phyloP scores from a whole-genome alignment of 2,329 filamentous ascomycete genomes.

The Cytospora piceae region DNA sequence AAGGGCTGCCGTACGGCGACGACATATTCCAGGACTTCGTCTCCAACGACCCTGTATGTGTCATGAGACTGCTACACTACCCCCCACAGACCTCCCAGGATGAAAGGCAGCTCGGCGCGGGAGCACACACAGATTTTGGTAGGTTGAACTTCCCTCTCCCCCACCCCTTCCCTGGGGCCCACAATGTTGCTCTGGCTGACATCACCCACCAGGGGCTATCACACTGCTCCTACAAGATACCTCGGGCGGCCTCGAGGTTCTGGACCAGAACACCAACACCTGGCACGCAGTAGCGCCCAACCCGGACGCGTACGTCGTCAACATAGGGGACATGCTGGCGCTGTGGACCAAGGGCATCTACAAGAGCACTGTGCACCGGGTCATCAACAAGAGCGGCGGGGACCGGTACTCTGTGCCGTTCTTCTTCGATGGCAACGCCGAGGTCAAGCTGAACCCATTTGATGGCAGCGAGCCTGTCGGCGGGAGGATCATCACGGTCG shows the following conservation, averaged over 20 bases:
- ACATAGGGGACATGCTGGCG: constrained; percentile 54
- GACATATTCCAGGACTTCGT: constrained; percentile 49
- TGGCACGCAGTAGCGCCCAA: constrained; percentile 52
- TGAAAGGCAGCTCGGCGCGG: constrained; percentile 42
- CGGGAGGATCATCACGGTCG: constrained; percentile 36
- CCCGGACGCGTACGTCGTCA: constrained; percentile 54
- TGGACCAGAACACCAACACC: constrained; percentile 45
- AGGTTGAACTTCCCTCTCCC: constrained; percentile 2
- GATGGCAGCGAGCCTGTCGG: constrained; percentile 37
- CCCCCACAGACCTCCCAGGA: constrained; percentile 44
- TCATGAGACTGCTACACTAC: constrained; percentile 54
- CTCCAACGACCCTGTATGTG: constrained; percentile 46
- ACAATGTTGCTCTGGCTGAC: neutral
- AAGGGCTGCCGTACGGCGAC: constrained; percentile 46
- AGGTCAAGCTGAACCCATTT: constrained; percentile 41
- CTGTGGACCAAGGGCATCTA: constrained; percentile 57
- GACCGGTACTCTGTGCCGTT: constrained; percentile 62
- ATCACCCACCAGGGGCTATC: constrained; percentile 42
- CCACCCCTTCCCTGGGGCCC: neutral
- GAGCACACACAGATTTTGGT: constrained; percentile 60
- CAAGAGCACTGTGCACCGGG: constrained; percentile 57
- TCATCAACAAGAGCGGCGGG: constrained; percentile 54
- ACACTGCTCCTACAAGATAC: constrained; percentile 59
- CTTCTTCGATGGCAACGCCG: constrained; percentile 59
- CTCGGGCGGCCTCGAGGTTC: constrained; percentile 55